Base-by-base conservation (phyloP, 2,329 filamentous ascomycete genomes). In the Sporothrix curviconia region DNA sequence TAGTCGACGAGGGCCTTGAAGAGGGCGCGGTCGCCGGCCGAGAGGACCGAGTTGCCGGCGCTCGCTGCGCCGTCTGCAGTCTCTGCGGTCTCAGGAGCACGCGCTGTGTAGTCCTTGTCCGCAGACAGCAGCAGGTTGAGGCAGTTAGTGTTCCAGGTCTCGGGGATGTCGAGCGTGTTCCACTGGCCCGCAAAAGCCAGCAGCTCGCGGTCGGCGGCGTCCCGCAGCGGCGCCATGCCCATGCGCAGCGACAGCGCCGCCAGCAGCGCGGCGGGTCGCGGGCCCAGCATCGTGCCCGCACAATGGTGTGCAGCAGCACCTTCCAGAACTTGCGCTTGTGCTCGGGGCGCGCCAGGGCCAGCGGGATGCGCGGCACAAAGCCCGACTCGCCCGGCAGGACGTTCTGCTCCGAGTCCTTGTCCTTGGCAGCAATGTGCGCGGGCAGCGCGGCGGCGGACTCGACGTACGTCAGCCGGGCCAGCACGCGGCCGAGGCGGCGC, bases 81-180 rank as follows among this genome's bases (percentile, higher is more conserved):
- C 9, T 51, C n/a, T n/a, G n/a, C n/a, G n/a, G n/a, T n/a, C n/a
- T n/a, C n/a, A n/a, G n/a, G n/a, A n/a, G n/a, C 56, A 4, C 60
- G 55, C 3, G 9, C 32, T 24, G 44, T 53, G 39, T 51, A 19
- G 63, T 71, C 67, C 17, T 63, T 60, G 63, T 80, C 75, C 0
- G 77, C 76, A 49, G 78, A 75, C 1, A 79, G 69, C 14, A 80
- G 64, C n/a, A 79, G 66, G 0, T 67, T 64, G 24, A 79, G 61
- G 49, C 76, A 80, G 57, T 67, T 71, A 7, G 72, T 57, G 46
- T 74, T 78, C 76, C 77, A 80, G 8, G 71, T 80, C 63, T 80
- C 78, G 1, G 76, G 76, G 7, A 74, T 69, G 2, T 76, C 71
- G 4, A 77, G 60, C 9, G 70, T 74, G 57, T 77, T 79, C 77